Evolutionary conservation across 768 basidiomycete genomes (phyloP).

Genomic region (Clavaria fumosa): DNA sequence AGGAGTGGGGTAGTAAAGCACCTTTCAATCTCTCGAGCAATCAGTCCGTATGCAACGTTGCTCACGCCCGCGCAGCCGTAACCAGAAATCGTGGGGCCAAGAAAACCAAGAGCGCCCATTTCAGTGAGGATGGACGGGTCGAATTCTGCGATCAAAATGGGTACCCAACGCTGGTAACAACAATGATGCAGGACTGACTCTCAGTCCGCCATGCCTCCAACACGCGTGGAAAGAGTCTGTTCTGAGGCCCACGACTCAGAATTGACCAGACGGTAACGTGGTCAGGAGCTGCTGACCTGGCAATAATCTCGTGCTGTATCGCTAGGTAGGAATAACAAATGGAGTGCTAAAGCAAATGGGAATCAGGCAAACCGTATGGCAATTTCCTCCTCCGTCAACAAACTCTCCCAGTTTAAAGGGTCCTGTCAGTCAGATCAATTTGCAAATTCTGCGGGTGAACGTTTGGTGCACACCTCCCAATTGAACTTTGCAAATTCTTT

Average conservation of each 20-base stretch:
- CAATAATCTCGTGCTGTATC: slow-evolving; percentile 71
- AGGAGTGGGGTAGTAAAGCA: slow-evolving; percentile 15
- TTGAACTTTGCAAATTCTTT: slow-evolving; percentile 7
- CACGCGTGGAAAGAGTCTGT: slow-evolving; percentile 77
- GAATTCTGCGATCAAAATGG: slow-evolving; percentile 50
- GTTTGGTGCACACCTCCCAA: slow-evolving; percentile 7
- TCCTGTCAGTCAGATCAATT: slow-evolving; percentile 35
- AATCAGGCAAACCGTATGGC: slow-evolving; percentile 53
- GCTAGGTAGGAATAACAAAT: slow-evolving; percentile 22
- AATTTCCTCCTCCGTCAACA: slow-evolving; percentile 80
- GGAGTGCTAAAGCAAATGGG: slow-evolving; percentile 2
- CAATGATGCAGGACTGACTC: slow-evolving; percentile 31
- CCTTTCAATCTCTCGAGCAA: slow-evolving; percentile 90
- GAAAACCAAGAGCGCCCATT: slow-evolving; percentile 83
- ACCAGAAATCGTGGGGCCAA: slow-evolving; percentile 85
- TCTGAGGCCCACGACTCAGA: slow-evolving; percentile 27
- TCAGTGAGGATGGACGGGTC: slow-evolving; percentile 63
- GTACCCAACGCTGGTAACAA: no score
- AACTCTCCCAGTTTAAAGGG: slow-evolving; percentile 61
- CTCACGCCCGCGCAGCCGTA: slow-evolving; percentile 90
- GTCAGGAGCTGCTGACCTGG: slow-evolving; percentile 34
- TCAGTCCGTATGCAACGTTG: slow-evolving; percentile 86
- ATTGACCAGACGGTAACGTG: background rate
- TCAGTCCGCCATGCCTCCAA: slow-evolving; percentile 79
- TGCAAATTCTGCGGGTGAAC: background rate